Percentiles rank a stretch among this genome's conserved stretches.
phyloP scores from a whole-genome alignment of 495 filamentous ascomycete genomes.

The Jackrogersella minutella region DNA sequence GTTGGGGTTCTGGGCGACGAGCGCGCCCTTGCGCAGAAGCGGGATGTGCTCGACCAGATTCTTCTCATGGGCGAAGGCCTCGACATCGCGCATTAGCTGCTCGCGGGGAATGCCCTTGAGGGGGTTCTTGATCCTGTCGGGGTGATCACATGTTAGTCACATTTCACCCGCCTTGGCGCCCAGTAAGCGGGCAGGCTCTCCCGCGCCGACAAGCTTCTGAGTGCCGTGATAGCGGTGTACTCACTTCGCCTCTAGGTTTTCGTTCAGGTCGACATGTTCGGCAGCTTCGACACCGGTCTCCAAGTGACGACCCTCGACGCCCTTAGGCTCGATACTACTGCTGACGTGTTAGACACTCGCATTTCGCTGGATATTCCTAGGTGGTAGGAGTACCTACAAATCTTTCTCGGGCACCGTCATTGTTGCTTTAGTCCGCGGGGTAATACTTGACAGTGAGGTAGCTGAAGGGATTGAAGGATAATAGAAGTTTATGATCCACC shows the following conservation, averaged over 20 bases:
- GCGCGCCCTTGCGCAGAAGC: conserved; percentile 66
- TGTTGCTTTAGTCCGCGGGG: conserved; percentile 4
- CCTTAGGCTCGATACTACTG: conserved; percentile 44
- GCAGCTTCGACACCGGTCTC: conserved; percentile 45
- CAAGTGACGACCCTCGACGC: conserved; percentile 43
- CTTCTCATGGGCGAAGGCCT: conserved; percentile 61
- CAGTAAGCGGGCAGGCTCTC: not conserved
- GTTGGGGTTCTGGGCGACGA: conserved; percentile 68
- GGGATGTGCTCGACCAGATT: conserved; percentile 59
- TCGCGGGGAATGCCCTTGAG: conserved; percentile 62
- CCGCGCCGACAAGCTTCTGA: not conserved
- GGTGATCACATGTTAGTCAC: conserved; percentile 21
- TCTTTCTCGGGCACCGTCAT: conserved; percentile 33
- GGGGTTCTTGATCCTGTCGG: conserved; percentile 63
- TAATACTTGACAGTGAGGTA: not conserved
- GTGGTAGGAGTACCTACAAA: conserved; percentile 9
- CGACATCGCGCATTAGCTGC: conserved; percentile 63
- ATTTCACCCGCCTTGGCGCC: not conserved
- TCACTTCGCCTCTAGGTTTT: conserved; percentile 57
- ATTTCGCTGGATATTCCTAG: not conserved
- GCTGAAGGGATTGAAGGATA: not conserved
- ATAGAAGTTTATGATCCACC: conserved; percentile 4
- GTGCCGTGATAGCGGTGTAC: conserved; percentile 1
- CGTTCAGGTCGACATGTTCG: conserved; percentile 54
- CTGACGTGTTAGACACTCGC: conserved; percentile 18